Percentiles rank a stretch among this genome's conserved stretches.
These are phyloP conservation scores for Penicillium cosmopolitanum DNA, from an alignment of 495 filamentous ascomycete species.

Conservation along the genomic window DNA sequence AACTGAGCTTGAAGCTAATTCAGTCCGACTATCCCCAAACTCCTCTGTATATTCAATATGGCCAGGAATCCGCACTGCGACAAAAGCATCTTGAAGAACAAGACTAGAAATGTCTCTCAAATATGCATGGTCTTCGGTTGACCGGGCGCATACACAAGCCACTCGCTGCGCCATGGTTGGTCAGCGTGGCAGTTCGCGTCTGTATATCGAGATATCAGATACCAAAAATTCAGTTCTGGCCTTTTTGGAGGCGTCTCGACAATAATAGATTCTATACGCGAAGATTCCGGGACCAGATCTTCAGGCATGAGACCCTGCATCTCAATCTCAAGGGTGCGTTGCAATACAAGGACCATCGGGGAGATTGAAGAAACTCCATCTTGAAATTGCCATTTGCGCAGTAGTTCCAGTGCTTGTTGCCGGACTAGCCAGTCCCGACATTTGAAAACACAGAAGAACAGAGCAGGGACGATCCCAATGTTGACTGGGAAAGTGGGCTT, in stretches of 20 bases:
- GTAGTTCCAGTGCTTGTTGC: slow-evolving; percentile 13
- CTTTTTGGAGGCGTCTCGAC: not conserved
- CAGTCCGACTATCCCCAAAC: too few relatives aligned
- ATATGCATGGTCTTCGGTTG: not conserved
- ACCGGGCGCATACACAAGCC: slow-evolving; percentile 31
- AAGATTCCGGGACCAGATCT: slow-evolving; percentile 16
- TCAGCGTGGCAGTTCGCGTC: not conserved
- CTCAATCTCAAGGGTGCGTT: slow-evolving; percentile 19
- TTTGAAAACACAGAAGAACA: slow-evolving; percentile 20
- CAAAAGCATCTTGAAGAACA: too few relatives aligned
- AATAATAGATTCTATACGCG: slow-evolving; percentile 15
- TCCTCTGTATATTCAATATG: too few relatives aligned
- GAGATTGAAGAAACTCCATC: slow-evolving; percentile 18
- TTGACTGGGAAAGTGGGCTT: slow-evolving; percentile 21
- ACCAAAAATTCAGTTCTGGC: not conserved
- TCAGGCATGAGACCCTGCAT: slow-evolving; percentile 10
- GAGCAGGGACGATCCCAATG: slow-evolving; percentile 19
- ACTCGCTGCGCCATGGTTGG: not conserved
- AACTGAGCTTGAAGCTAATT: too few relatives aligned
- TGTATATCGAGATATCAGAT: not conserved
- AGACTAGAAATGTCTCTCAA: not conserved
- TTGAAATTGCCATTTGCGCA: slow-evolving; percentile 13
- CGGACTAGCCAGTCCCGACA: slow-evolving; percentile 25
- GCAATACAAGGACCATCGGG: slow-evolving; percentile 9
- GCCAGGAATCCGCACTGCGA: too few relatives aligned